Conservation (phyloP, 768 basidiomycete genomes). For the Pleurotus tuoliensis region DNA sequence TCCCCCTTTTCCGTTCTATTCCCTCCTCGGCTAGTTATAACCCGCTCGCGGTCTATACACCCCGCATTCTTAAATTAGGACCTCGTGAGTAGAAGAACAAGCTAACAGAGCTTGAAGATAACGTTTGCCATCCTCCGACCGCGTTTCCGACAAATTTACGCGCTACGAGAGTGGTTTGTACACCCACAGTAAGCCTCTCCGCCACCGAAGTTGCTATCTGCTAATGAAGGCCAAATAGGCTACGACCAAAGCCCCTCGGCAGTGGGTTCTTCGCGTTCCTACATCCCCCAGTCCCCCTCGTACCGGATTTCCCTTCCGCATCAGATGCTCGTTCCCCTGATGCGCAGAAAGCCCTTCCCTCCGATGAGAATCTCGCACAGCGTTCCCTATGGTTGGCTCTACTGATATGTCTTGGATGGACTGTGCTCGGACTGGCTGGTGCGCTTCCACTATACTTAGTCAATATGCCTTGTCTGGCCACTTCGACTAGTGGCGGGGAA, state of each 20-base stretch:
- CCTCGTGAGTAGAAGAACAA: too few species aligned
- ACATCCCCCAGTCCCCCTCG: constrained; percentile 62
- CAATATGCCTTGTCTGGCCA: constrained; percentile 61
- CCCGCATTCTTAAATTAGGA: too few species aligned
- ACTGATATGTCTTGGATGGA: constrained; percentile 61
- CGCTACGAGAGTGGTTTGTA: constrained; percentile 73
- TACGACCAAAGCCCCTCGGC: constrained; percentile 61
- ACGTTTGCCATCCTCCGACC: constrained; percentile 68
- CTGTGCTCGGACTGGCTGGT: constrained; percentile 64
- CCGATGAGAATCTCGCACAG: constrained; percentile 72
- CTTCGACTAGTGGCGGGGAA: constrained; percentile 36
- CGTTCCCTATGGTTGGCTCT: constrained; percentile 67
- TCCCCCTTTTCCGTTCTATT: neutral
- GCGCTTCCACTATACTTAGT: constrained; percentile 73
- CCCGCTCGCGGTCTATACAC: too few species aligned
- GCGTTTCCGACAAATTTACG: constrained; percentile 69
- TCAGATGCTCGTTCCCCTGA: constrained; percentile 54
- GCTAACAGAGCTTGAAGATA: constrained; percentile 33
- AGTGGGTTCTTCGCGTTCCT: constrained; percentile 64
- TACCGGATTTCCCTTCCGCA: constrained; percentile 55
- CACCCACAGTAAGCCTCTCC: constrained; percentile 54
- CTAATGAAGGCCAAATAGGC: constrained; percentile 30
- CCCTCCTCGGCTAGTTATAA: too few species aligned
- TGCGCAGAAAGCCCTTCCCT: constrained; percentile 54
- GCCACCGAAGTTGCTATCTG: neutral